Percentiles rank a stretch among this genome's conserved stretches.
Conservation (phyloP, 1,139 yeast genomes). For the Yamadazyma atlantica region DNA sequence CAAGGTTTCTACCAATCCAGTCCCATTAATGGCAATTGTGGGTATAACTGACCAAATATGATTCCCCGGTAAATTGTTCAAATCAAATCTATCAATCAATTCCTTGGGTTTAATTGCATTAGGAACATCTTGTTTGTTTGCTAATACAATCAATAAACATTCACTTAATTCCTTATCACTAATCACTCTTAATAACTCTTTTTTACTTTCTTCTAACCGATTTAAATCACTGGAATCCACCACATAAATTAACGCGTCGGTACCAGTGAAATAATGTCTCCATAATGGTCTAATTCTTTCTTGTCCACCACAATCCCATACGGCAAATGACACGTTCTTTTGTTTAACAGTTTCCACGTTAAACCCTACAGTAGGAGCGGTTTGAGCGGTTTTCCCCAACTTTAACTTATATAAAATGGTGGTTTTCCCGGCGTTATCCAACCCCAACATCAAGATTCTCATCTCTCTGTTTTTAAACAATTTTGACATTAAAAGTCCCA, state of each 20-base stretch:
- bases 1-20: constrained; percentile 71
- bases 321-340: constrained; percentile 84
- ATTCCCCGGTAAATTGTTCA: constrained; percentile 51
- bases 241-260: constrained; percentile 90
- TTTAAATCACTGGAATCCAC: constrained; percentile 77
- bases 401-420: constrained; percentile 73
- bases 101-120: constrained; percentile 65
- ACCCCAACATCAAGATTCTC: constrained; percentile 85
- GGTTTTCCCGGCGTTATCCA: constrained; percentile 92
- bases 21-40: constrained; percentile 72
- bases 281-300: constrained; percentile 87
- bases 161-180: constrained; percentile 78
- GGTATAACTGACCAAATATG: constrained; percentile 79
- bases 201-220: constrained; percentile 76
- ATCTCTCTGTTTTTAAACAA: constrained; percentile 64
- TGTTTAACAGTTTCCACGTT: constrained; percentile 91
- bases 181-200: constrained; percentile 74
- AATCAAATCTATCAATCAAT: constrained; percentile 56
- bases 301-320: constrained; percentile 98
- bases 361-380: constrained; percentile 94
- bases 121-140: constrained; percentile 85
- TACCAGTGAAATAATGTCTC: constrained; percentile 94
- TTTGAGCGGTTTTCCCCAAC: constrained; percentile 71
- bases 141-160: constrained; percentile 78
- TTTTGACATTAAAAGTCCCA: constrained; percentile 29